These are phyloP conservation scores for Aspergillus arachidicola DNA, from an alignment of 2,329 filamentous ascomycete genomes.

Conservation along the genomic window DNA sequence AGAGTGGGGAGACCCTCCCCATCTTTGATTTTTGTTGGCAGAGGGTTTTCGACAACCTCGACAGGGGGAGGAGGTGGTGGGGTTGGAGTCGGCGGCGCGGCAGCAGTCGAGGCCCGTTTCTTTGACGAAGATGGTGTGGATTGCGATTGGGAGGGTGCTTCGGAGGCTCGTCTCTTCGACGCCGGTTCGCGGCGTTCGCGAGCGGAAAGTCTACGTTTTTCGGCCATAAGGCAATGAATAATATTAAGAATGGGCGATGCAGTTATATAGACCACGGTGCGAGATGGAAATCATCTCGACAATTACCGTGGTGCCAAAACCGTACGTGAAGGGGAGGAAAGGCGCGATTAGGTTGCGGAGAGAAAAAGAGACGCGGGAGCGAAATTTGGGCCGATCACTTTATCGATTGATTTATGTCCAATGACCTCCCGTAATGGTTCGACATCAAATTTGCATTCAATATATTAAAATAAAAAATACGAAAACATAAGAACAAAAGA, in stretches of 20 bases:
- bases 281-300: conserved; percentile 13
- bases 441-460: too few species aligned
- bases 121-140: conserved; percentile 28
- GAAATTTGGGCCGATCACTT: background rate
- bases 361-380: background rate
- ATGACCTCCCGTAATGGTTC: too few species aligned
- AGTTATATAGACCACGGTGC: background rate
- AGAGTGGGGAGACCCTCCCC: conserved; percentile 58
- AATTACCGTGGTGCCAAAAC: background rate
- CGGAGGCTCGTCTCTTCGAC: conserved; percentile 46
- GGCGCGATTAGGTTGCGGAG: conserved; percentile 2
- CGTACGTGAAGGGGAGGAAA: background rate
- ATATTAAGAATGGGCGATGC: conserved; percentile 5
- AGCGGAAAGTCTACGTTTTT: conserved; percentile 47
- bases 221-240: conserved; percentile 35
- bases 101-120: conserved; percentile 39
- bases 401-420: background rate
- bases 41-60: conserved; percentile 38
- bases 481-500: too few species aligned
- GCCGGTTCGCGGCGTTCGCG: conserved; percentile 48
- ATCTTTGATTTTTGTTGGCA: conserved; percentile 58
- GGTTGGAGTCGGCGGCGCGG: conserved; percentile 26
- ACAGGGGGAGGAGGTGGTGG: conserved; percentile 30
- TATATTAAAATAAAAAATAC: too few species aligned
- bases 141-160: conserved; percentile 37